Conservation (phyloP, 306 rosid species). For the Rosa multiflora region DNA sequence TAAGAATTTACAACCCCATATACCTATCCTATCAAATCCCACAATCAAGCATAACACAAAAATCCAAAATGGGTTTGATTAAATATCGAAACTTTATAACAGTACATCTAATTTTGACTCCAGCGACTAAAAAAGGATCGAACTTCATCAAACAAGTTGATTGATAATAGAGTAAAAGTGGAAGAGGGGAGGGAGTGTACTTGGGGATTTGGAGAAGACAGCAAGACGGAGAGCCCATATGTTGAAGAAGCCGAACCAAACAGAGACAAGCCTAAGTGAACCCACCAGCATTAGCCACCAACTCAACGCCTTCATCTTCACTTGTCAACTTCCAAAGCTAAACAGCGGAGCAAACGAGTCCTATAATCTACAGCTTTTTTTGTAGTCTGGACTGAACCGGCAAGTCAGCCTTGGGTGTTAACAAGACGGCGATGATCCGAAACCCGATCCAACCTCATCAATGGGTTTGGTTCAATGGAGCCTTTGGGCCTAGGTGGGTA, state of each 20-base stretch:
- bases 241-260: constrained; percentile 95
- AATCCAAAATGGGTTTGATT: neutral
- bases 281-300: constrained; percentile 89
- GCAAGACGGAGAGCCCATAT: constrained; percentile 85
- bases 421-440: neutral
- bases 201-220: constrained; percentile 69
- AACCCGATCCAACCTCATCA: neutral
- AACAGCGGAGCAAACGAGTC: neutral
- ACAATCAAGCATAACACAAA: neutral
- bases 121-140: neutral
- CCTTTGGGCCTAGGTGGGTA: neutral
- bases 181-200: constrained; percentile 28
- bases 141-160: neutral
- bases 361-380: neutral
- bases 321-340: neutral
- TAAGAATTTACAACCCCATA: neutral
- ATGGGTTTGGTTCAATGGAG: neutral
- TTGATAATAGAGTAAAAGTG: neutral
- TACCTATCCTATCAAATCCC: neutral
- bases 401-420: neutral
- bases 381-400: neutral
- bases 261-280: constrained; percentile 79
- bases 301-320: constrained; percentile 66
- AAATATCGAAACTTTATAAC: neutral
- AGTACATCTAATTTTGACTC: neutral